A percentile compares a stretch with the other conserved stretches of the same genome.
phyloP scores from a whole-genome alignment of 176 grass and related monocot genomes.

The Oryza australiensis region DNA sequence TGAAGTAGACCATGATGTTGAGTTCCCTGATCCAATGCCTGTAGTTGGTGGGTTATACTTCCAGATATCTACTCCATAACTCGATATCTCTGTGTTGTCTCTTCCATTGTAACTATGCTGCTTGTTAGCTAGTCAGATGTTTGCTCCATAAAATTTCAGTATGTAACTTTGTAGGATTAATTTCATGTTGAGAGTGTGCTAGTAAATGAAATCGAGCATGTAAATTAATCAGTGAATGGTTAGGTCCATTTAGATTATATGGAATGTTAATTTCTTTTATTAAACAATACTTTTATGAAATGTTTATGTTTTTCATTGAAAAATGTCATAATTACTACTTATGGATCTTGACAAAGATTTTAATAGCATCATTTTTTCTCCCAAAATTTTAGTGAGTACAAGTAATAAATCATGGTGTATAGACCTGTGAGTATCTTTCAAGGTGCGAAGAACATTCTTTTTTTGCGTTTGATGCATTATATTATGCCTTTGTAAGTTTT shows the following conservation, averaged over 20 bases:
- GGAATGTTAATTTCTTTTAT: background rate
- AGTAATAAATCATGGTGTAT: background rate
- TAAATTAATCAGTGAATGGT: background rate
- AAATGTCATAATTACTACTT: background rate
- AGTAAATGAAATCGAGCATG: background rate
- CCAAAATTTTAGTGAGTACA: background rate
- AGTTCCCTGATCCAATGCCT: constrained; percentile 99
- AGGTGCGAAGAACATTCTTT: background rate
- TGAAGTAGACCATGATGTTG: constrained; percentile 89
- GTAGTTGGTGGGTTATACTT: constrained; percentile 76
- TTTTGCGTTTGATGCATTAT: background rate
- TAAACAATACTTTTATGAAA: background rate
- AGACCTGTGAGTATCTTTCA: background rate
- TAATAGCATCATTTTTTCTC: background rate
- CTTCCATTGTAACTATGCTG: background rate
- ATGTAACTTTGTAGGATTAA: background rate
- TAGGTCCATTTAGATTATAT: constrained; percentile 1
- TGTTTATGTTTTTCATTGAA: background rate
- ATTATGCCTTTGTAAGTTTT: background rate
- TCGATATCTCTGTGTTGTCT: constrained; percentile 24
- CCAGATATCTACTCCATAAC: constrained; percentile 28
- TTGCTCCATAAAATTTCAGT: background rate
- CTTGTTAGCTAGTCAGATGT: background rate
- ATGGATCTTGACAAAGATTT: background rate
- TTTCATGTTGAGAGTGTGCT: background rate